Percentiles rank a stretch among this genome's conserved stretches.
Conservation (phyloP, 768 basidiomycete species). For the Suillus alpinus region DNA sequence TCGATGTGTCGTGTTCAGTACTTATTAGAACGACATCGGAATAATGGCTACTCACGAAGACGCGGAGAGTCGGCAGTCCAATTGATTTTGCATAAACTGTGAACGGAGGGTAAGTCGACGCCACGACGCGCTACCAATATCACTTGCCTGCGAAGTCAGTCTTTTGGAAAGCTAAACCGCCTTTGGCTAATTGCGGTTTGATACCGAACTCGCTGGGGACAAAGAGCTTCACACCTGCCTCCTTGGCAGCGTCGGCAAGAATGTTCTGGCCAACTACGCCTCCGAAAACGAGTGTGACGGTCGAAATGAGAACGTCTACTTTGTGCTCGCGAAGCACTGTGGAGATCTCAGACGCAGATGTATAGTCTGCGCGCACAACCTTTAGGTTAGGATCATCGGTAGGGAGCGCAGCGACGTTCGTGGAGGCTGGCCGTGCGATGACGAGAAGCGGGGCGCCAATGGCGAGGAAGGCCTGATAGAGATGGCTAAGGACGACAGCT, state of each 20-base stretch:
- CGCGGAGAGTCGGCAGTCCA: constrained; percentile 15
- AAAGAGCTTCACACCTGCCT: constrained; percentile 25
- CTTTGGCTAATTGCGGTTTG: constrained; percentile 10
- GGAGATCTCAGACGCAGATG: too few relatives aligned
- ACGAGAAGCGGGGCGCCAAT: constrained; percentile 8
- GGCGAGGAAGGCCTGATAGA: too few relatives aligned
- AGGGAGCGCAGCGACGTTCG: constrained; percentile 8
- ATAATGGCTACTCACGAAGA: constrained; percentile 17
- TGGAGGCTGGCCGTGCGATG: constrained; percentile 5
- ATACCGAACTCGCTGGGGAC: constrained; percentile 31
- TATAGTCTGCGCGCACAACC: constrained; percentile 3
- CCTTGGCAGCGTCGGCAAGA: too few relatives aligned
- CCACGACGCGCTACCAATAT: not conserved
- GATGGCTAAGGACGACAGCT: not conserved
- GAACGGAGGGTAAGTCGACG: not conserved
- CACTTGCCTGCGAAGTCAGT: constrained; percentile 16
- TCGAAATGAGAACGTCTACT: constrained; percentile 25
- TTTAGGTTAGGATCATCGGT: constrained; percentile 7
- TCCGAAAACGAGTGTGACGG: constrained; percentile 14
- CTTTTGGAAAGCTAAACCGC: constrained; percentile 16
- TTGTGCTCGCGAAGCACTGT: constrained; percentile 14
- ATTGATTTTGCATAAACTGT: constrained; percentile 12
- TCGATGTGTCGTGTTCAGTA: not conserved
- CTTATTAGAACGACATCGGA: not conserved
- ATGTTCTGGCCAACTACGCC: constrained; percentile 17